These are phyloP conservation scores for Calocybe cyanea DNA, from an alignment of 768 basidiomycete species.

Conservation along the genomic window DNA sequence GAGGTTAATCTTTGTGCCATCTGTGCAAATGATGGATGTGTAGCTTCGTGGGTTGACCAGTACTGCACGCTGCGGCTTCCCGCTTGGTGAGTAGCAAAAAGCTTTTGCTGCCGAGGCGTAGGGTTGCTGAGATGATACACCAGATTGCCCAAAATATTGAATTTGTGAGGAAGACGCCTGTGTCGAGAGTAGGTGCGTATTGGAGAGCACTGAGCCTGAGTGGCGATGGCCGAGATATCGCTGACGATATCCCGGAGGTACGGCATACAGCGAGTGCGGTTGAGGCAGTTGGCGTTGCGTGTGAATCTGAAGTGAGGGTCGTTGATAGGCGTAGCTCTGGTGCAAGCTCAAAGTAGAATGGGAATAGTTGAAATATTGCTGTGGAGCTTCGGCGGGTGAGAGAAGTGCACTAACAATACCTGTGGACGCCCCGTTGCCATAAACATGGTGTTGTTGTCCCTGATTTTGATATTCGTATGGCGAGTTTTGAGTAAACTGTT, in stretches of 20 bases:
- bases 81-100: conserved; percentile 6
- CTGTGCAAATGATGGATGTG: conserved; percentile 19
- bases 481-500: not conserved
- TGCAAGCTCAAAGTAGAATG: conserved; percentile 10
- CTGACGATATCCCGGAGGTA: conserved; percentile 21
- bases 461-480: not conserved
- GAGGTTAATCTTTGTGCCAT: conserved; percentile 15
- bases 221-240: conserved; percentile 18
- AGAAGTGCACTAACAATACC: not conserved
- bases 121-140: too few species aligned
- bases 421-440: not conserved
- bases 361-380: not conserved
- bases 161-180: conserved; percentile 3
- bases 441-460: not conserved
- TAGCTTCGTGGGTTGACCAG: conserved; percentile 22
- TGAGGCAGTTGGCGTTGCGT: too few species aligned
- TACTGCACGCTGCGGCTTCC: conserved; percentile 19
- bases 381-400: not conserved
- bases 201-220: too few species aligned
- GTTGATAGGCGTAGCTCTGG: conserved; percentile 15
- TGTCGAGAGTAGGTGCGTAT: conserved; percentile 12
- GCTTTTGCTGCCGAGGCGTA: not conserved
- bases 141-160: not conserved
- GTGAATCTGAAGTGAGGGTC: conserved; percentile 13
- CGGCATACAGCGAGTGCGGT: conserved; percentile 29